phyloP scores from a whole-genome alignment of 441 rosid species.

The Biscutella laevigata region DNA sequence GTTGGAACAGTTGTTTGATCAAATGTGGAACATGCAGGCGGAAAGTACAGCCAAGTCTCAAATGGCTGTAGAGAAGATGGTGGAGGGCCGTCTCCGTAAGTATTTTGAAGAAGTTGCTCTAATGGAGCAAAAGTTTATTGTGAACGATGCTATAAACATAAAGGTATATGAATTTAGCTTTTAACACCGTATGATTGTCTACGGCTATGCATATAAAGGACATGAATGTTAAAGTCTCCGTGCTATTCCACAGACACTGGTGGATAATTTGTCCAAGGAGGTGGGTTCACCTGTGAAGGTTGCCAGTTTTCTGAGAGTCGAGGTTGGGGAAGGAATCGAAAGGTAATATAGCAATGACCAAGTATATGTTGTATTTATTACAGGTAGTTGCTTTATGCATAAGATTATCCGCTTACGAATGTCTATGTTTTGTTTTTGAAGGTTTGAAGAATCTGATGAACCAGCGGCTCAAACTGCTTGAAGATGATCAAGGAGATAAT shows the following conservation, averaged over 20 bases:
- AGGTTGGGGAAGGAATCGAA: constrained; percentile 93
- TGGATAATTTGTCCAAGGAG: constrained; percentile 62
- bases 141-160: constrained; percentile 51
- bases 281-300: constrained; percentile 73
- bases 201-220: too few species aligned
- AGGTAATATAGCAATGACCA: constrained; percentile 35
- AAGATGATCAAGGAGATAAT: constrained; percentile 11
- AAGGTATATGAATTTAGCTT: constrained; percentile 40
- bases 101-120: constrained; percentile 86
- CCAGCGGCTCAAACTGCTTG: constrained; percentile 65
- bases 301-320: constrained; percentile 73
- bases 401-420: neutral
- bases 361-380: neutral
- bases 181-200: neutral
- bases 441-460: constrained; percentile 58
- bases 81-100: constrained; percentile 87
- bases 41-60: constrained; percentile 70
- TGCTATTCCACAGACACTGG: constrained; percentile 39
- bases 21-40: constrained; percentile 49
- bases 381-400: neutral
- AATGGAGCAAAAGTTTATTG: constrained; percentile 74
- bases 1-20: neutral
- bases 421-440: constrained; percentile 26
- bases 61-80: constrained; percentile 83
- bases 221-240: too few species aligned